These are phyloP conservation scores for Alternaria sp. DNA, from an alignment of 2,329 filamentous ascomycete species.

Conservation along the genomic window DNA sequence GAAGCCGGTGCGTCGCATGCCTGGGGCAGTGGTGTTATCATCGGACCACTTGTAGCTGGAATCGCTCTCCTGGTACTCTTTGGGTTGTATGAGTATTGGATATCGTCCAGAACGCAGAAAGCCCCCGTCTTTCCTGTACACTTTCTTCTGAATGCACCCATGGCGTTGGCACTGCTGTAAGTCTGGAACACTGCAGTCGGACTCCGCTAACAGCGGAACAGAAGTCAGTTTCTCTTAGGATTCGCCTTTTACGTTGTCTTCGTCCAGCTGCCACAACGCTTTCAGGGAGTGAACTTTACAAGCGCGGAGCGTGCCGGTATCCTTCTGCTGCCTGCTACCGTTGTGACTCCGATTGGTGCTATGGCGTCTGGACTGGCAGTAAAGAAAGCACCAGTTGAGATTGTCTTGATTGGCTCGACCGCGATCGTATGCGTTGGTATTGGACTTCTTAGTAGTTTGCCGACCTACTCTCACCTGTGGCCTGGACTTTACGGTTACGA, in stretches of 20 bases:
- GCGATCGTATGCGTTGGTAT: constrained; percentile 30
- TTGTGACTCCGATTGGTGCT: constrained; percentile 36
- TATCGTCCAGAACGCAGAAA: constrained; percentile 30
- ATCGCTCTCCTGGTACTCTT: constrained; percentile 32
- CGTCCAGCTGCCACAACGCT: constrained; percentile 42
- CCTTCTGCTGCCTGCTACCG: constrained; percentile 35
- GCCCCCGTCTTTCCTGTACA: constrained; percentile 37
- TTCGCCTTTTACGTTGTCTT: constrained; percentile 39
- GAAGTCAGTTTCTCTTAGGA: constrained; percentile 36
- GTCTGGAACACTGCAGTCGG: not conserved
- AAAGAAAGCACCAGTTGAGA: constrained; percentile 29
- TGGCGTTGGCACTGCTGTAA: constrained; percentile 32
- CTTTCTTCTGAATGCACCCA: constrained; percentile 32
- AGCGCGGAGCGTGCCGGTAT: constrained; percentile 40
- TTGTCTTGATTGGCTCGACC: constrained; percentile 26
- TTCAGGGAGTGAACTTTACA: constrained; percentile 40
- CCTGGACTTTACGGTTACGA: constrained; percentile 36
- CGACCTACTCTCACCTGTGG: constrained; percentile 22
- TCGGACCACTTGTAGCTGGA: constrained; percentile 37
- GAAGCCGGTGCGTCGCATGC: constrained; percentile 33
- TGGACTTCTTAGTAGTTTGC: constrained; percentile 37
- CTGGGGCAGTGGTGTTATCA: constrained; percentile 38
- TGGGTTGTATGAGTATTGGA: constrained; percentile 36
- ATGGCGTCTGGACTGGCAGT: constrained; percentile 29
- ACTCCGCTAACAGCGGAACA: not conserved